phyloP scores from a whole-genome alignment of 2,329 filamentous ascomycete species.

The Cladophialophora bantiana region DNA sequence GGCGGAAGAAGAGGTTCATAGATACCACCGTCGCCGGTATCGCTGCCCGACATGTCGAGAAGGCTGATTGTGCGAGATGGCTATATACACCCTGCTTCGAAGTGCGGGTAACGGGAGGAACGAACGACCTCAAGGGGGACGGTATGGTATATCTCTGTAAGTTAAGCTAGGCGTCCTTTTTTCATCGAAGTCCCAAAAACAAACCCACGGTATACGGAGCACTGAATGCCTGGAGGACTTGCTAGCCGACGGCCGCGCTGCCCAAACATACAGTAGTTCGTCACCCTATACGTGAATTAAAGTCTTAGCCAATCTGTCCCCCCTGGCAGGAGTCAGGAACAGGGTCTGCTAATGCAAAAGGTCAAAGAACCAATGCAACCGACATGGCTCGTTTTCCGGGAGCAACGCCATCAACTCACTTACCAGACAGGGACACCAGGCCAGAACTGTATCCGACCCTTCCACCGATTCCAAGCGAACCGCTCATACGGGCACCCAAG shows the following conservation, averaged over 20 bases:
- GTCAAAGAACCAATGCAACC: neutral
- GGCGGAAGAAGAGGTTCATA: conserved; percentile 18
- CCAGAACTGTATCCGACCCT: neutral
- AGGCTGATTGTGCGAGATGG: neutral
- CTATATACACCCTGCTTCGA: neutral
- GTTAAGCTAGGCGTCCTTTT: conserved; percentile 2
- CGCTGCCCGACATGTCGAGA: conserved; percentile 14
- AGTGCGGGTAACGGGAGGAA: neutral
- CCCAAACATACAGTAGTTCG: neutral
- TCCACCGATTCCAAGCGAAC: neutral
- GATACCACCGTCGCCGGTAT: conserved; percentile 4
- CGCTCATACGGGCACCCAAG: neutral
- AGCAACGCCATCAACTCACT: conserved; percentile 9
- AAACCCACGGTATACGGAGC: neutral
- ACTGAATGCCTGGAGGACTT: neutral
- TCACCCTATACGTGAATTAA: neutral
- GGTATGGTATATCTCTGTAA: conserved; percentile 9
- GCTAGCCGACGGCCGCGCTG: neutral
- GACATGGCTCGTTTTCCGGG: conserved; percentile 2
- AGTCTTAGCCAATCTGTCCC: neutral
- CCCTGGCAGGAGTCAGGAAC: conserved; percentile 16
- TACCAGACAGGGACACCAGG: neutral
- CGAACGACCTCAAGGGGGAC: neutral
- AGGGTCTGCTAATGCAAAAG: conserved; percentile 8
- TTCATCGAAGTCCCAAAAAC: neutral